Evolutionary conservation across 805 yeast species (phyloP).

Genomic region (Cephaloascus fragrans): DNA sequence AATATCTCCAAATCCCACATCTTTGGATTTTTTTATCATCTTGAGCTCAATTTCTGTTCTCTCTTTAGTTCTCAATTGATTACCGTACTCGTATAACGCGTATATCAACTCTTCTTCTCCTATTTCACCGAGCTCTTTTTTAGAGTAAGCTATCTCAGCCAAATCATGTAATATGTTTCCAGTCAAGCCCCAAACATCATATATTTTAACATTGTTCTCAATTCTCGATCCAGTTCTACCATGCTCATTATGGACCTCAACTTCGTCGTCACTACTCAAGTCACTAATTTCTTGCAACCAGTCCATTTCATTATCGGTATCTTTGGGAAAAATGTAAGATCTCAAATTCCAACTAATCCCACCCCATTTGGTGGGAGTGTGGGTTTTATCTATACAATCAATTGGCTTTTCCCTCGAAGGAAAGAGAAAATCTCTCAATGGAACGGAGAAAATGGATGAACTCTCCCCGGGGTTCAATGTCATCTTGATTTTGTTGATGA

Average conservation of each 20-base stretch:
- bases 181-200: conserved; percentile 78
- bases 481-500: conserved; percentile 24
- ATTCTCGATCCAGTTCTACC: conserved; percentile 4
- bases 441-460: conserved; percentile 60
- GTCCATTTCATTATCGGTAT: conserved; percentile 41
- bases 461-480: conserved; percentile 70
- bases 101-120: conserved; percentile 64
- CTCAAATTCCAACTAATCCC: conserved; percentile 59
- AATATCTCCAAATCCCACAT: conserved; percentile 33
- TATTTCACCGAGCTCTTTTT: conserved; percentile 15
- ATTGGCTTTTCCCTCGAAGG: conserved; percentile 16
- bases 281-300: conserved; percentile 60
- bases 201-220: conserved; percentile 26
- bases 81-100: conserved; percentile 41
- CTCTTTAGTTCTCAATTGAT: conserved; percentile 37
- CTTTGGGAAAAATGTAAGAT: conserved; percentile 50
- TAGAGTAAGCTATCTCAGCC: conserved; percentile 40
- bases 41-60: conserved; percentile 46
- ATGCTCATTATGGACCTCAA: conserved; percentile 2
- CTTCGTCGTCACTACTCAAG: conserved; percentile 48
- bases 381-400: conserved; percentile 22
- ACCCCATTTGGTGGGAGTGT: conserved; percentile 50
- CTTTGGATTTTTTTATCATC: conserved; percentile 33
- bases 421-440: conserved; percentile 47
- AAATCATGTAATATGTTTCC: conserved; percentile 72